A percentile compares a stretch with the other conserved stretches of the same genome.
Evolutionary conservation across 805 yeast genomes (phyloP).

Genomic region (Cyberlindnera veronae): DNA sequence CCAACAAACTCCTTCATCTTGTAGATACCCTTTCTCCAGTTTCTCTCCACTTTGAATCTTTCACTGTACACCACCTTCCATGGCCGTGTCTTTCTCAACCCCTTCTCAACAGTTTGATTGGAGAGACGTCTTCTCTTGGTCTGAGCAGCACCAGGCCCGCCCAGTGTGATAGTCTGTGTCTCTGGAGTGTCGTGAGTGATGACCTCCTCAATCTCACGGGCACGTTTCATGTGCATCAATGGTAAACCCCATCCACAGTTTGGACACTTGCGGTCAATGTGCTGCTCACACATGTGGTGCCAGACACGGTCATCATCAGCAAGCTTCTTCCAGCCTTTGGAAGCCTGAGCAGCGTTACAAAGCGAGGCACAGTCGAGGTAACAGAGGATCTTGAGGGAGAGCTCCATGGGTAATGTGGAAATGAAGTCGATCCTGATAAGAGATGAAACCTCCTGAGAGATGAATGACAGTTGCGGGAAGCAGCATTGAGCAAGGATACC

Average conservation of each 20-base stretch:
- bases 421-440: constrained; percentile 88
- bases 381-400: constrained; percentile 79
- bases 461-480: constrained; percentile 87
- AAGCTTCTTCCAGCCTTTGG: constrained; percentile 76
- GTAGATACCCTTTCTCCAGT: constrained; percentile 88
- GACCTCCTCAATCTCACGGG: constrained; percentile 42
- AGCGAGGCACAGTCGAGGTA: constrained; percentile 91
- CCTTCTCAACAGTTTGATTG: constrained; percentile 22
- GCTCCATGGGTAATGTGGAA: constrained; percentile 78
- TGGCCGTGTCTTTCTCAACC: constrained; percentile 57
- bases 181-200: too few species aligned
- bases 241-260: constrained; percentile 99
- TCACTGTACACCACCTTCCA: constrained; percentile 96
- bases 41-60: constrained; percentile 84
- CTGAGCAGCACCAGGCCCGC: neutral
- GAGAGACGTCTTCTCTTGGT: constrained; percentile 28
- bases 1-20: constrained; percentile 64
- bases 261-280: constrained; percentile 94
- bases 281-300: constrained; percentile 98
- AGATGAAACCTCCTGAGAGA: constrained; percentile 73
- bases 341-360: constrained; percentile 91
- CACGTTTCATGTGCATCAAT: constrained; percentile 80
- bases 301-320: constrained; percentile 97
- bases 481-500: constrained; percentile 90
- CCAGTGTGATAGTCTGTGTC: too few species aligned